Percentiles rank a stretch among this genome's conserved stretches.
phyloP scores from a whole-genome alignment of 2,329 filamentous ascomycete genomes.

The Pezicula radicicola region DNA sequence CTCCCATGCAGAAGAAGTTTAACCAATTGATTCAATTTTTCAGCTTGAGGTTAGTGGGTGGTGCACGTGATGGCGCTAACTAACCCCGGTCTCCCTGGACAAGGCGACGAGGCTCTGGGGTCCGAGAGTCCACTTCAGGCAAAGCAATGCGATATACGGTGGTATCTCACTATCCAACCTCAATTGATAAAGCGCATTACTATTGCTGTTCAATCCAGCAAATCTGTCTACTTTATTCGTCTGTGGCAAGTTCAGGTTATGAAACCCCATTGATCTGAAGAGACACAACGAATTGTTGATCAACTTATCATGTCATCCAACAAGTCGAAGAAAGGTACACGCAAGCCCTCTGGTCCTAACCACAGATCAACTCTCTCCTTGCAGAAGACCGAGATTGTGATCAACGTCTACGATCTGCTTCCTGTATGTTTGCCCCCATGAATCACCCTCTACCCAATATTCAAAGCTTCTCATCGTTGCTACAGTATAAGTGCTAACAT shows the following conservation, averaged over 20 bases:
- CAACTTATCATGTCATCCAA: constrained; percentile 21
- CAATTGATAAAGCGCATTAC: too few relatives aligned
- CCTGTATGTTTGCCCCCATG: constrained; percentile 45
- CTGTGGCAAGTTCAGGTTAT: too few relatives aligned
- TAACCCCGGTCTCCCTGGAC: too few relatives aligned
- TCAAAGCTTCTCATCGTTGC: background rate
- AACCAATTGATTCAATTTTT: too few relatives aligned
- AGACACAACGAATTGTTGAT: background rate
- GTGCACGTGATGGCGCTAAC: too few relatives aligned
- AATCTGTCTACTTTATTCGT: too few relatives aligned
- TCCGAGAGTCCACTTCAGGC: too few relatives aligned
- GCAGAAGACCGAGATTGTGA: constrained; percentile 69
- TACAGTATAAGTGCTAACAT: constrained; percentile 4
- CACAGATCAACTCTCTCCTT: constrained; percentile 67
- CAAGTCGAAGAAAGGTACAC: constrained; percentile 15
- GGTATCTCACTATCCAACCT: too few relatives aligned
- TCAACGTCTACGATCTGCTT: constrained; percentile 76
- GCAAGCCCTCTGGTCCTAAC: constrained; percentile 16
- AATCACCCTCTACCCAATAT: background rate
- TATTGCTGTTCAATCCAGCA: background rate
- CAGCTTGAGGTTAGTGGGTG: too few relatives aligned
- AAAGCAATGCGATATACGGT: too few relatives aligned
- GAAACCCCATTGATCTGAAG: too few relatives aligned
- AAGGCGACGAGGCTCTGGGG: background rate
- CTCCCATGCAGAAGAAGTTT: constrained; percentile 1